Evolutionary conservation across 129 eudicot species (phyloP), one percentile per base, ranked within the genome.

Genomic region (Centrapalus pauciflorus): DNA sequence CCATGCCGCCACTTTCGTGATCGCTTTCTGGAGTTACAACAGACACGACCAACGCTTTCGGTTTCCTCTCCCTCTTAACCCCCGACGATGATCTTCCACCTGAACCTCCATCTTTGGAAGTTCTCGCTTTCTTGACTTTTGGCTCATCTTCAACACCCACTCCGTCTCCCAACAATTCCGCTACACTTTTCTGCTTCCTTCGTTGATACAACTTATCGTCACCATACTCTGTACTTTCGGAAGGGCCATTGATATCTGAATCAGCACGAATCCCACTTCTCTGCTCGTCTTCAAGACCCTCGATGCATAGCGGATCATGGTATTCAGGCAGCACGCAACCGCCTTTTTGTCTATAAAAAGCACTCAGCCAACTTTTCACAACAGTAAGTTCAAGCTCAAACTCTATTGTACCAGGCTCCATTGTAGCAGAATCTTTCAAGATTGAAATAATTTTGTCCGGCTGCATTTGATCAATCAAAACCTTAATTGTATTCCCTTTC

Each of bases 131-230:
- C 51, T 49, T 74, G 33, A 19, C 30, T 50, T 77, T 72, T 0
- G 55, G 54, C 5, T 63, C 81, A 3, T 45, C 67, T 7, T 61
- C 82, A 19, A 13, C 24, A 32, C 34, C 45, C 27, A n/a, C n/a
- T n/a, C n/a, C n/a, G n/a, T 54, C 75, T 2, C 72, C 76, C 84
- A 84, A 61, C 29, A 84, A 71, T 20, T 80, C 87, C 16, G 87
- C 87, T 29, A 89, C 81, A 34, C 87, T 89, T 72, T 76, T 89
- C 76, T 76, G 60, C 81, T 85, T 88, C 83, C 85, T 77, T 67
- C 21, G 74, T 2, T 74, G 75, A 57, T 33, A 19, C 37, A 30
- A n/a, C 69, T 79, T 77, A 19, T 71, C 71, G 25, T 70, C 80
- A n/a, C 78, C 60, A 11, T 26, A 16, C 3, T 45, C 66, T 0